phyloP scores from a whole-genome alignment of 495 filamentous ascomycete genomes.

The Penicillium simplicissimum region DNA sequence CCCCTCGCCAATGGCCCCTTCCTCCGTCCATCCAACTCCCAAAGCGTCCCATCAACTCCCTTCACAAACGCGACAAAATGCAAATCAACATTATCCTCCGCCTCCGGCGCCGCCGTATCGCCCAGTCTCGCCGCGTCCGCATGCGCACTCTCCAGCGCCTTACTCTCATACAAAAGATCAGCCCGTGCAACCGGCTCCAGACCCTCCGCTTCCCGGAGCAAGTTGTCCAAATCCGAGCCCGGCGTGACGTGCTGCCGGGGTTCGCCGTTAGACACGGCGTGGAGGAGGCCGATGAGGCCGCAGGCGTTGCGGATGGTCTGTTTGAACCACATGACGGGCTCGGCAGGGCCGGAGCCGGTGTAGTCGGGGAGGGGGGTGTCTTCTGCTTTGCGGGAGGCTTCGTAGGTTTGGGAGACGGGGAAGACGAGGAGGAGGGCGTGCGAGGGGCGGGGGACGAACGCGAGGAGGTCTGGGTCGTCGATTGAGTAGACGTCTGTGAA shows the following conservation, averaged over 20 bases:
- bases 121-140: conserved; percentile 67
- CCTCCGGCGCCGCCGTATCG: conserved; percentile 69
- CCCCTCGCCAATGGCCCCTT: conserved; percentile 70
- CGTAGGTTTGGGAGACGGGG: conserved; percentile 71
- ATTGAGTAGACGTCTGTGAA: conserved; percentile 87
- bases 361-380: conserved; percentile 57
- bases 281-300: conserved; percentile 79
- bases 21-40: conserved; percentile 82
- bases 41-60: conserved; percentile 65
- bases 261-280: conserved; percentile 67
- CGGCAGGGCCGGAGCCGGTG: conserved; percentile 47
- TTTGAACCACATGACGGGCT: conserved; percentile 83
- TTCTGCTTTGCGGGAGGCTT: conserved; percentile 63
- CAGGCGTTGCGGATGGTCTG: conserved; percentile 90
- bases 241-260: conserved; percentile 44
- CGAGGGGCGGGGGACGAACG: conserved; percentile 80
- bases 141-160: conserved; percentile 71
- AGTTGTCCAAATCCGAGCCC: conserved; percentile 47
- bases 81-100: conserved; percentile 67
- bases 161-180: conserved; percentile 69
- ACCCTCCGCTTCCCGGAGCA: conserved; percentile 48
- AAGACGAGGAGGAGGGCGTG: conserved; percentile 84
- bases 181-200: conserved; percentile 58
- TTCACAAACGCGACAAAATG: conserved; percentile 90
- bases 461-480: conserved; percentile 73